Evolutionary conservation across 768 basidiomycete species (phyloP), one percentile per base, ranked within the genome.

Genomic region (Suillus subaureus): DNA sequence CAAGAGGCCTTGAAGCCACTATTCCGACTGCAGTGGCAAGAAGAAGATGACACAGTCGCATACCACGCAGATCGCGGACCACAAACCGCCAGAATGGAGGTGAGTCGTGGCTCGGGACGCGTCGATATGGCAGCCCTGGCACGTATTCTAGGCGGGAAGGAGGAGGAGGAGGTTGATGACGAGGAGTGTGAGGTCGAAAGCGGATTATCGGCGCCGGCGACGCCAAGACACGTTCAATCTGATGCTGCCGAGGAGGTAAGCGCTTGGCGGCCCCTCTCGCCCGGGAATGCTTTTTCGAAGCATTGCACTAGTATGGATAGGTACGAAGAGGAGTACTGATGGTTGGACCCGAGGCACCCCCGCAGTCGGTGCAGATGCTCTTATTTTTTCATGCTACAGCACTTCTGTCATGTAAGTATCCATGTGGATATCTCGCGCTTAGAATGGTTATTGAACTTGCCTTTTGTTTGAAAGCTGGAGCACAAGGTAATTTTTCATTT

Each of bases 111-210:
- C 23, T 67, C 79, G 42, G 73, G 75, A 63, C 75, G 86, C 54
- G 78, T 90, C 65, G 77, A 91, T 72, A 81, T 87, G 76, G 85
- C 88, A 61, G 88, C 83, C 21, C 75, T 90, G 39, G 77, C 81
- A 18, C 79, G 77, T 51, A 79, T 92, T 62, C 77, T 91, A 21
- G 71, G 78, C 68, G 79, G 66, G 69, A 40, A 67, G 26, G 70
- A n/a, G 69, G 43, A 67, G 26, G 70, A n/a, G 2, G 70, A 63
- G n/a, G 26, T 73, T 62, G 72, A 74, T 31, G 71, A 74, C 28
- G 71, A 78, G 6, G 71, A 75, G 3, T 72, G 70, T 21, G 39
- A 75, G 61, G 66, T 71, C 52, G 73, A 75, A 4, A 69, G 68
- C 1, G 71, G 72, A 18, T 23, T 56, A 61, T 61, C 40, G 26